Evolutionary conservation across 2,329 filamentous ascomycete genomes (phyloP).

Genomic region (Talaromyces sp.): DNA sequence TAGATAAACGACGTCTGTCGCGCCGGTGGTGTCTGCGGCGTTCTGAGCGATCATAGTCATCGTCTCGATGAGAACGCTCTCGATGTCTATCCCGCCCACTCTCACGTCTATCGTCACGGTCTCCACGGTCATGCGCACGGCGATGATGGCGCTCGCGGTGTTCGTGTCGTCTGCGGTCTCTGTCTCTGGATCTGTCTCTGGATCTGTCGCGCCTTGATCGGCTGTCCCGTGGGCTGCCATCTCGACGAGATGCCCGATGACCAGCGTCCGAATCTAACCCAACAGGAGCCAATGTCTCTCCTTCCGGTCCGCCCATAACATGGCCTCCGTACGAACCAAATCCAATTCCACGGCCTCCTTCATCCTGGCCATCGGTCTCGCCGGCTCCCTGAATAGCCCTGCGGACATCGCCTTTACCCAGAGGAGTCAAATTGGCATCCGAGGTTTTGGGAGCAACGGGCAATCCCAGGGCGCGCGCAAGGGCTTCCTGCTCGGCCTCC

Average conservation of each 20-base stretch:
- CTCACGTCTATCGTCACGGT: slow-evolving; percentile 2
- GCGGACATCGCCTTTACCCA: slow-evolving; percentile 59
- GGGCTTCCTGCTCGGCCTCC: slow-evolving; percentile 87
- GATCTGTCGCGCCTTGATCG: slow-evolving; percentile 18
- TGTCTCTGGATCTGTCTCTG: slow-evolving; percentile 44
- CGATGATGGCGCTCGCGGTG: slow-evolving; percentile 25
- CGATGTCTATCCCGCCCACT: not conserved
- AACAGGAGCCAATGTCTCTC: slow-evolving; percentile 22
- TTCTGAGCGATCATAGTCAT: not conserved
- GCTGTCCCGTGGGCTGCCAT: slow-evolving; percentile 18
- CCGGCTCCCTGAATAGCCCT: slow-evolving; percentile 44
- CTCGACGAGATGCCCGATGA: slow-evolving; percentile 22
- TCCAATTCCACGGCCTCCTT: slow-evolving; percentile 26
- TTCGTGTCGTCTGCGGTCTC: slow-evolving; percentile 40
- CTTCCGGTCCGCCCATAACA: slow-evolving; percentile 22
- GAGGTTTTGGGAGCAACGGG: slow-evolving; percentile 55
- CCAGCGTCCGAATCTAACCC: slow-evolving; percentile 17
- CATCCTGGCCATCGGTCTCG: slow-evolving; percentile 21
- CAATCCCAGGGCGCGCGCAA: slow-evolving; percentile 75
- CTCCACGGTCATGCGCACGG: slow-evolving; percentile 22
- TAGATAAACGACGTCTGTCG: slow-evolving; percentile 2
- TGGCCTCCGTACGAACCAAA: slow-evolving; percentile 30
- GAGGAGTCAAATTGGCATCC: slow-evolving; percentile 59
- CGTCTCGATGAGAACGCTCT: not conserved
- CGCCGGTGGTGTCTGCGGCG: slow-evolving; percentile 2